Base-by-base conservation (phyloP, 2,329 filamentous ascomycete genomes). In the Chaetothyriales sp. region DNA sequence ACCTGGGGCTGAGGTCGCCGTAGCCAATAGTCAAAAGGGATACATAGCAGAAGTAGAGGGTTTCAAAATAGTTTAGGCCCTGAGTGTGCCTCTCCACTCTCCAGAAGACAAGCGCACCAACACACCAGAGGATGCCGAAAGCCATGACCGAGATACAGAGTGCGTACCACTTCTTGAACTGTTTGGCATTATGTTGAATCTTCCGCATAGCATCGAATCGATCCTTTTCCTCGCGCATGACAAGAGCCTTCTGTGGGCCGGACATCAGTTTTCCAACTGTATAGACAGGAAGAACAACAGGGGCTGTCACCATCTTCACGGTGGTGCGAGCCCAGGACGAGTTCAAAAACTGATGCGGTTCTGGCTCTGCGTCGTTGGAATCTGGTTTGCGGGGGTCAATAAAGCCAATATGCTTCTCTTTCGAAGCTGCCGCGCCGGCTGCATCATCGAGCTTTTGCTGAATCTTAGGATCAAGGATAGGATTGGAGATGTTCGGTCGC, bases 1-100 rank as follows among this genome's bases (percentile, higher is more conserved):
- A 85, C n/a, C 80, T 71, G 0, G 87, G 87, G 1, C 81, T 79
- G 4, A 83, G 66, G 57, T 94, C 87, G 2, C 89, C 89, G 59
- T 94, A 95, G 1, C 89, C 89, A 39, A 95, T 85, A 0, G 89
- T 95, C 1, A 88, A 73, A 20, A 95, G 76, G 2, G 81, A 83
- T 32, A 87, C 80, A 64, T 92, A 95, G 58, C 81, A 81, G 63
- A 95, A 93, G 66, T 95, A 95, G 44, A 95, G 73, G 0, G 81
- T 77, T 51, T 88, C 72, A 59, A 90, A 95, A 62, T 94, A 95
- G 1, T 68, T 73, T 79, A 87, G 68, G 1, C 62, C 58, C 57
- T 79, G 76, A 0, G 72, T 69, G 1, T 73, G 59, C 7, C 67
- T 61, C 57, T 84, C 81, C 0, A 76, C 71, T 28, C 68, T 60